phyloP scores from a whole-genome alignment of 306 rosid species.

The Prosopis cineraria region DNA sequence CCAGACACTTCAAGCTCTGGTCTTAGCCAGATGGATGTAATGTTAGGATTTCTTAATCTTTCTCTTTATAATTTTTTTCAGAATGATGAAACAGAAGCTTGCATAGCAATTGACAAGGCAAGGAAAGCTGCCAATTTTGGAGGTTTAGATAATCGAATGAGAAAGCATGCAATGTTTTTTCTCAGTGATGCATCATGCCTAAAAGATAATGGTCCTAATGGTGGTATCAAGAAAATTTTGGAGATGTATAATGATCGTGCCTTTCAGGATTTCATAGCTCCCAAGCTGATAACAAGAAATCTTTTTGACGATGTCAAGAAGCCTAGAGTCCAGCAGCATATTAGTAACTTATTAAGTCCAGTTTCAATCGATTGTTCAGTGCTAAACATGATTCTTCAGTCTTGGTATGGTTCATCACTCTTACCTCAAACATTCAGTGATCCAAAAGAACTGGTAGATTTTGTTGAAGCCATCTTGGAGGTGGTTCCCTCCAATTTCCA shows the following conservation, averaged over 20 bases:
- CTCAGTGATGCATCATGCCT: conserved; percentile 57
- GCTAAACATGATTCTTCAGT: conserved; percentile 69
- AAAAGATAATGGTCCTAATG: conserved; percentile 48
- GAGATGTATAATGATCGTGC: conserved; percentile 54
- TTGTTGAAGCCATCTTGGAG: conserved; percentile 77
- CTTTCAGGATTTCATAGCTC: conserved; percentile 38
- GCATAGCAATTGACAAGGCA: conserved; percentile 64
- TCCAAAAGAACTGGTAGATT: conserved; percentile 76
- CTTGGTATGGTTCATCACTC: conserved; percentile 80
- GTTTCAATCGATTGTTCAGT: conserved; percentile 65
- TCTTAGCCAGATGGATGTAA: conserved; percentile 54
- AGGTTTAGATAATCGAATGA: conserved; percentile 56
- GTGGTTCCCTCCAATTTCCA: conserved; percentile 72
- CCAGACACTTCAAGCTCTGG: conserved; percentile 34
- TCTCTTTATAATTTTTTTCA: conserved; percentile 57
- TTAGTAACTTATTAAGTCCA: conserved; percentile 56
- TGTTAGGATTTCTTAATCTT: conserved; percentile 84
- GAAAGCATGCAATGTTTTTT: conserved; percentile 65
- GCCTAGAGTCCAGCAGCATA: conserved; percentile 73
- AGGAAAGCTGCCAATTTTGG: conserved; percentile 54
- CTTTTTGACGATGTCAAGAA: conserved; percentile 65
- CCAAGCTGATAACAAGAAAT: conserved; percentile 64
- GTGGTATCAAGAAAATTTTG: conserved; percentile 62
- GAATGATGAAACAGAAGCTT: conserved; percentile 64
- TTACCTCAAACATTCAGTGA: conserved; percentile 56